These are phyloP conservation scores for Chalciporus pseudorubinellus DNA, from an alignment of 768 basidiomycete genomes.

Conservation along the genomic window DNA sequence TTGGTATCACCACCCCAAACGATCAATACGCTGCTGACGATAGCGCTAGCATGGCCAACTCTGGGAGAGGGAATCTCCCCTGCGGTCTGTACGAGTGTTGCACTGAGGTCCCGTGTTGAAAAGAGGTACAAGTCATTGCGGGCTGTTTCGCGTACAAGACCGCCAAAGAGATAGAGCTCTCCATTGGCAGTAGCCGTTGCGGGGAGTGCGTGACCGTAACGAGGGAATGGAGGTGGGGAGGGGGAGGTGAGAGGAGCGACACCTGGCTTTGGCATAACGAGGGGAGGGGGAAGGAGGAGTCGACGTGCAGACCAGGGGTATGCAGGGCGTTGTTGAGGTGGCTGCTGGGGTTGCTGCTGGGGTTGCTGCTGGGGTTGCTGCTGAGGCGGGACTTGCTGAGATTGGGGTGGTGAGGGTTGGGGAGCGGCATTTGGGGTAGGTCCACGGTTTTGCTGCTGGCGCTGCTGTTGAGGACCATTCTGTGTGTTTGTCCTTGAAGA, in stretches of 20 bases:
- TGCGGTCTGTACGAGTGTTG: slow-evolving; percentile 79
- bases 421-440: slow-evolving; percentile 28
- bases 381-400: background rate
- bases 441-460: slow-evolving; percentile 36
- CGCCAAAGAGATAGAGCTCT: slow-evolving; percentile 95
- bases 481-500: slow-evolving; percentile 13
- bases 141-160: slow-evolving; percentile 86
- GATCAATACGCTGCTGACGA: slow-evolving; percentile 93
- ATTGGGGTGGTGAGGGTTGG: slow-evolving; percentile 30
- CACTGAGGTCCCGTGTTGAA: slow-evolving; percentile 72
- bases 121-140: slow-evolving; percentile 95
- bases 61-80: slow-evolving; percentile 87
- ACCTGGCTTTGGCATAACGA: slow-evolving; percentile 61
- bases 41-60: slow-evolving; percentile 95
- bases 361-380: slow-evolving; percentile 35
- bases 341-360: slow-evolving; percentile 31
- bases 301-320: slow-evolving; percentile 85
- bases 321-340: slow-evolving; percentile 49
- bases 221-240: slow-evolving; percentile 89
- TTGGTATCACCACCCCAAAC: slow-evolving; percentile 99
- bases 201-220: slow-evolving; percentile 93
- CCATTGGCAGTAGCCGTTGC: slow-evolving; percentile 73
- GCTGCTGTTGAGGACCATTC: slow-evolving; percentile 35
- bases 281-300: slow-evolving; percentile 66
- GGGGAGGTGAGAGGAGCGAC: slow-evolving; percentile 60